Evolutionary conservation across 176 grass and related monocot species (phyloP), one percentile per base, ranked within the genome.

Genomic region (Cenchrus americanus): DNA sequence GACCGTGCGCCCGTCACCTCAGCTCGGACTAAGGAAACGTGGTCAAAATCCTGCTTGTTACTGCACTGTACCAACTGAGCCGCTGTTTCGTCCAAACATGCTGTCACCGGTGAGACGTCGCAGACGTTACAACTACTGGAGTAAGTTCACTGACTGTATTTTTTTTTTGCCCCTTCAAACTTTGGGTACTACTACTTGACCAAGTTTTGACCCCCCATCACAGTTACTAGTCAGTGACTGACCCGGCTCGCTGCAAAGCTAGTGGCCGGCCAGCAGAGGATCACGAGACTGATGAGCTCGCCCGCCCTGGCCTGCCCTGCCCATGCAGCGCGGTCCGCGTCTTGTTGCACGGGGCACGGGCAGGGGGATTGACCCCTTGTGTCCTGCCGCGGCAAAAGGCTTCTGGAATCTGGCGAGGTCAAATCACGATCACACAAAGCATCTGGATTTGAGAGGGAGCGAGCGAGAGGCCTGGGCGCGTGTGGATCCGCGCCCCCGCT

Each of bases 361-460:
- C 41, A 72, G 66, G 66, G 34, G 88, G 53, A 80, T 73, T 66
- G 60, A 88, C 71, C 42, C 62, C 82, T 55, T 59, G 51, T 50
- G 43, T 44, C 51, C 59, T 87, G 51, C 37, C 42, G 71, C 85
- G 3, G 52, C 68, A 55, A 89, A 85, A 83, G 82, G 61, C 54
- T 71, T 73, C 82, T 76, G 69, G 86, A 90, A 78, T 79, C 73
- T 51, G 76, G 46, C 53, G 32, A 74, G 53, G 85, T 85, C 76
- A 80, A 89, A 82, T 70, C 71, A 17, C 61, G 3, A 22, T 9
- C 58, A 21, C 66, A 32, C 34, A 42, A 13, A 76, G 60, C 42
- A 67, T 90, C 52, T 32, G 82, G 77, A 90, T 85, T 70, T 52
- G 81, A 85, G 27, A 30, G 27, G 27, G 27, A 30, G 27, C 27